These are phyloP conservation scores for Diaporthe sp. DNA, from an alignment of 2,329 filamentous ascomycete species.

Conservation along the genomic window DNA sequence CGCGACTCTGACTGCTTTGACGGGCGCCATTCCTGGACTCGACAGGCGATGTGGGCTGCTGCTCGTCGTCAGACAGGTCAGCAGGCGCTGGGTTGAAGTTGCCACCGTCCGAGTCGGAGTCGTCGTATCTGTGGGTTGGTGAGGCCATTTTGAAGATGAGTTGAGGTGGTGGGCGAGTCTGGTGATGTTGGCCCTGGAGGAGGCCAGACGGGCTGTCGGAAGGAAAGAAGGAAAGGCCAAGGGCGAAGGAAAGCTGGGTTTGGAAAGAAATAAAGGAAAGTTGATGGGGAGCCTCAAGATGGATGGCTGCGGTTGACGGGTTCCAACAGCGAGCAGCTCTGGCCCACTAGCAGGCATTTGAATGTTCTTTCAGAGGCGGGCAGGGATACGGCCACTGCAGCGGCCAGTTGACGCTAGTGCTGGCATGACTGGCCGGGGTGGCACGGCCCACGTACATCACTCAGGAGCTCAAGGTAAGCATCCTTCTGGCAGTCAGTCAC, in stretches of 20 bases:
- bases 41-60: constrained; percentile 43
- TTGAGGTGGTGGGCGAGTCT: not conserved
- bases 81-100: constrained; percentile 90
- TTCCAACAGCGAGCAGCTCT: constrained; percentile 31
- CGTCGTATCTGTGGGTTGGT: constrained; percentile 60
- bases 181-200: not conserved
- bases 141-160: constrained; percentile 59
- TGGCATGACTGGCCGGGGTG: not conserved
- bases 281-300: constrained; percentile 15
- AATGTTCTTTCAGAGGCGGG: constrained; percentile 39
- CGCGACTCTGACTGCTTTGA: constrained; percentile 41
- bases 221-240: not conserved
- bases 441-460: not conserved
- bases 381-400: constrained; percentile 29
- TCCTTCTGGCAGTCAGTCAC: not conserved
- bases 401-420: constrained; percentile 21
- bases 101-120: constrained; percentile 83
- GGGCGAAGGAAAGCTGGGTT: not conserved
- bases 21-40: constrained; percentile 46
- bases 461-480: not conserved
- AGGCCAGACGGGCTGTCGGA: not conserved
- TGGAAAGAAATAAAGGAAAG: constrained; percentile 37
- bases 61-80: constrained; percentile 80
- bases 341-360: constrained; percentile 38
- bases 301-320: constrained; percentile 31